A percentile compares a stretch with the other conserved stretches of the same genome.
These are phyloP conservation scores for Termitomyces titanicus DNA, from an alignment of 768 basidiomycete genomes.

Conservation along the genomic window DNA sequence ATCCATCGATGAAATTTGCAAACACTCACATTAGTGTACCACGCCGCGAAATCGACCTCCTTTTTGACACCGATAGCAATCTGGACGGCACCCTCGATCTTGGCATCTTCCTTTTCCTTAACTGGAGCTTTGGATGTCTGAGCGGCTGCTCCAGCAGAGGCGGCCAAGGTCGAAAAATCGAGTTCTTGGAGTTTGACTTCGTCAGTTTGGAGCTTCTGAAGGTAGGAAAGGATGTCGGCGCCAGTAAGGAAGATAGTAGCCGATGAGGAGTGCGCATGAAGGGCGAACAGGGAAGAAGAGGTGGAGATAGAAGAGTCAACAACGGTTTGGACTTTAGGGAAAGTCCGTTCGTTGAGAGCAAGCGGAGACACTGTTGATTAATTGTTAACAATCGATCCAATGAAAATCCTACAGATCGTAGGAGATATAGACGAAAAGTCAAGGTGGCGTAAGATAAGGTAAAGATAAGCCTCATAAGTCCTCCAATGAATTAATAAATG, in stretches of 20 bases:
- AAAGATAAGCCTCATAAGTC: background rate
- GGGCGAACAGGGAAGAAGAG: slow-evolving; percentile 63
- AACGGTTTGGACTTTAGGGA: slow-evolving; percentile 70
- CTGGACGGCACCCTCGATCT: slow-evolving; percentile 85
- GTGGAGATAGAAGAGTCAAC: slow-evolving; percentile 77
- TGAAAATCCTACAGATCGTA: background rate
- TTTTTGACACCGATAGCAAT: slow-evolving; percentile 95
- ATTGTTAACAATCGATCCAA: slow-evolving; percentile 17
- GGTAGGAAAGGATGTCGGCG: slow-evolving; percentile 66
- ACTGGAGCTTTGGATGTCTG: slow-evolving; percentile 33
- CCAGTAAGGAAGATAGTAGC: slow-evolving; percentile 80
- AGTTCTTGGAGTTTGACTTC: slow-evolving; percentile 65
- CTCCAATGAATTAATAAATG: background rate
- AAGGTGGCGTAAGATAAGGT: background rate
- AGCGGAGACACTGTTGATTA: slow-evolving; percentile 69
- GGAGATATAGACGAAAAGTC: background rate
- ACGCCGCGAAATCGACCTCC: slow-evolving; percentile 89
- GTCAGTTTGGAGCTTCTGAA: slow-evolving; percentile 66
- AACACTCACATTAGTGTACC: slow-evolving; percentile 83
- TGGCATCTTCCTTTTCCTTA: slow-evolving; percentile 71
- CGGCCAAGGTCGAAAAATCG: slow-evolving; percentile 61
- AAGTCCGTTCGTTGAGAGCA: slow-evolving; percentile 59
- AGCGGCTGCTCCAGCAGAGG: slow-evolving; percentile 32
- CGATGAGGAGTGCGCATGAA: slow-evolving; percentile 70
- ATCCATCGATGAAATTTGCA: background rate